A percentile compares a stretch with the other conserved stretches of the same genome.
These are phyloP conservation scores for Colletotrichum phormii DNA, from an alignment of 2,329 filamentous ascomycete genomes.

Conservation along the genomic window DNA sequence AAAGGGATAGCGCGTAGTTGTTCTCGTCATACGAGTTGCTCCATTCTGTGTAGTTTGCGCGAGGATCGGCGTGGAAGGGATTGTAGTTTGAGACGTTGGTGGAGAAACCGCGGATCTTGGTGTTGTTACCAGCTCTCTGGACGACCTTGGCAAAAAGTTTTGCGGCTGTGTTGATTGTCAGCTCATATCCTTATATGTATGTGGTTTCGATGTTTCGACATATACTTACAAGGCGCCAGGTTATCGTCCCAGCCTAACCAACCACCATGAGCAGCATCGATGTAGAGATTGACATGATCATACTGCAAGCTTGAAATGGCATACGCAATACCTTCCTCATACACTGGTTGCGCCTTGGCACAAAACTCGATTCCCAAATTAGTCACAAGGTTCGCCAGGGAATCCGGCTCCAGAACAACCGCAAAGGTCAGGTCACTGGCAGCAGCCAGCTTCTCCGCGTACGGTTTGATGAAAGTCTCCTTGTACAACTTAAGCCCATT, in stretches of 20 bases:
- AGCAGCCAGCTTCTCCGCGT: constrained; percentile 49
- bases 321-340: constrained; percentile 55
- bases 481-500: constrained; percentile 54
- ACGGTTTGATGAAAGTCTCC: constrained; percentile 52
- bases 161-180: constrained; percentile 46
- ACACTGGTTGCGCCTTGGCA: constrained; percentile 49
- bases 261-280: constrained; percentile 56
- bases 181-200: background rate
- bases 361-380: constrained; percentile 52
- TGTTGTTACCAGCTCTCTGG: constrained; percentile 45
- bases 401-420: constrained; percentile 57
- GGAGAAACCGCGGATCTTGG: constrained; percentile 52
- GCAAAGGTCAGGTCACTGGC: constrained; percentile 55
- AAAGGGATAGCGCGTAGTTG: constrained; percentile 52
- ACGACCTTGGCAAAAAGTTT: constrained; percentile 54
- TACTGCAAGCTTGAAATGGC: constrained; percentile 53
- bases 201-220: background rate
- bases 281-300: constrained; percentile 51
- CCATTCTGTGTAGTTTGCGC: constrained; percentile 54
- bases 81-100: constrained; percentile 60
- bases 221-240: constrained; percentile 47
- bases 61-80: constrained; percentile 49
- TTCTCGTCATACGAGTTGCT: constrained; percentile 54
- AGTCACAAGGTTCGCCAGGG: constrained; percentile 55
- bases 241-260: constrained; percentile 56